phyloP scores from a whole-genome alignment of 2,329 filamentous ascomycete genomes.

The Fusarium miscanthi region DNA sequence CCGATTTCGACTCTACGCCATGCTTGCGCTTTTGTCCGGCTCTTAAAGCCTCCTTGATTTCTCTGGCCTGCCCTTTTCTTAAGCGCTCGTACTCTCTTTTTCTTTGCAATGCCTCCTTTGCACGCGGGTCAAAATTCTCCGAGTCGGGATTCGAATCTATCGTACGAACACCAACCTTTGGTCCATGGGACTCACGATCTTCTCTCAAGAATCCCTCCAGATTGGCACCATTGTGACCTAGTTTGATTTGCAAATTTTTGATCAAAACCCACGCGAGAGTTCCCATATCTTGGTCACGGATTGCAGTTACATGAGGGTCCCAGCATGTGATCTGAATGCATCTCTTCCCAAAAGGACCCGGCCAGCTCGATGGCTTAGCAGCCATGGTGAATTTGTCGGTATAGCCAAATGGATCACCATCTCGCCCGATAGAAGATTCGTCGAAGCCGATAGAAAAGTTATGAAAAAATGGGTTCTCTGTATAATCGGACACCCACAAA shows the following conservation, averaged over 20 bases:
- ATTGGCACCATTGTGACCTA: constrained; percentile 60
- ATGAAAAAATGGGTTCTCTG: constrained; percentile 73
- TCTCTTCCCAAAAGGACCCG: constrained; percentile 78
- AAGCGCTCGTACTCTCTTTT: constrained; percentile 71
- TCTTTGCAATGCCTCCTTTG: constrained; percentile 70
- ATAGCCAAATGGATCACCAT: constrained; percentile 70
- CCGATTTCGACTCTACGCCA: constrained; percentile 38
- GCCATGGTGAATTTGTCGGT: constrained; percentile 45
- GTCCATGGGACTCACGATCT: constrained; percentile 59
- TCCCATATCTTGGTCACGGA: constrained; percentile 63
- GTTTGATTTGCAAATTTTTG: constrained; percentile 78
- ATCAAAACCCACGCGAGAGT: constrained; percentile 73
- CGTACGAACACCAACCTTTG: constrained; percentile 68
- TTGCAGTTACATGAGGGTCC: constrained; percentile 71
- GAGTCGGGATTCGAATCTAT: constrained; percentile 55
- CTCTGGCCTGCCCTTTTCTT: constrained; percentile 55
- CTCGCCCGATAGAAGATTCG: constrained; percentile 50
- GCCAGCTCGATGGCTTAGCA: constrained; percentile 62
- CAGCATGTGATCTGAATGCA: constrained; percentile 79
- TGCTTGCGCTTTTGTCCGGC: constrained; percentile 55
- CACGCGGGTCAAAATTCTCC: constrained; percentile 58
- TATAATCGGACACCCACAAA: constrained; percentile 87
- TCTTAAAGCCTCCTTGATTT: constrained; percentile 52
- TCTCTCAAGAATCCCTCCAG: constrained; percentile 79
- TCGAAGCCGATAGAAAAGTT: constrained; percentile 54